Conservation (phyloP, 208 protist species). For the Naegleria lovaniensis region DNA sequence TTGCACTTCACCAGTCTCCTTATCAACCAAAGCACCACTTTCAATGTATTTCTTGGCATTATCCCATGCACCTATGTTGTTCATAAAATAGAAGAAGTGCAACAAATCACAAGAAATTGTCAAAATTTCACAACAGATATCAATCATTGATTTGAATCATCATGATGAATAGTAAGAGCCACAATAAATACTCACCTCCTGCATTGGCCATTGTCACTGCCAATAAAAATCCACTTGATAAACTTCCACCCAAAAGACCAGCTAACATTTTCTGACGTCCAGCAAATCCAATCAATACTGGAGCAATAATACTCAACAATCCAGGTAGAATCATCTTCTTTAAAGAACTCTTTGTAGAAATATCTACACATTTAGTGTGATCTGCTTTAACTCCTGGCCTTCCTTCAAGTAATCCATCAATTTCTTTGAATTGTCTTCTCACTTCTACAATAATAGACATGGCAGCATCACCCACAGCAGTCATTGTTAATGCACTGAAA, state of each 20-base stretch:
- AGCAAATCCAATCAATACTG: slow-evolving; percentile 68
- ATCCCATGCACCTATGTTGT: slow-evolving; percentile 79
- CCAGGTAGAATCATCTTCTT: slow-evolving; percentile 74
- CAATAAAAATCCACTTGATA: slow-evolving; percentile 82
- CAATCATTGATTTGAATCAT: no score
- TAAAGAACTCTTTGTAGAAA: slow-evolving; percentile 77
- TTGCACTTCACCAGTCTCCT: slow-evolving; percentile 55
- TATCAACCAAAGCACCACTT: slow-evolving; percentile 51
- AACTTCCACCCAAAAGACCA: slow-evolving; percentile 73
- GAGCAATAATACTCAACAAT: slow-evolving; percentile 48
- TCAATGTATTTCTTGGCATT: slow-evolving; percentile 96
- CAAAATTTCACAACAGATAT: no score
- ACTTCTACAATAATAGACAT: slow-evolving; percentile 88
- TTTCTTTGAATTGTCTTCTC: slow-evolving; percentile 80
- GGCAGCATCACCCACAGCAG: slow-evolving; percentile 77
- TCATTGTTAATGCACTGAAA: slow-evolving; percentile 90
- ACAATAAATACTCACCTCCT: slow-evolving; percentile 46
- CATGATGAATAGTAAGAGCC: no score
- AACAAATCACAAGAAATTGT: no score
- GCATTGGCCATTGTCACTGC: slow-evolving; percentile 86
- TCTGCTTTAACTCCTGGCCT: slow-evolving; percentile 65
- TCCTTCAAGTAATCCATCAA: slow-evolving; percentile 52
- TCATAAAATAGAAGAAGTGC: no score
- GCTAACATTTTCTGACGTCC: slow-evolving; percentile 59
- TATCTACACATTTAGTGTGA: slow-evolving; percentile 81